Evolutionary conservation across 2,329 filamentous ascomycete genomes (phyloP).

Genomic region (Stachybotrys elegans): DNA sequence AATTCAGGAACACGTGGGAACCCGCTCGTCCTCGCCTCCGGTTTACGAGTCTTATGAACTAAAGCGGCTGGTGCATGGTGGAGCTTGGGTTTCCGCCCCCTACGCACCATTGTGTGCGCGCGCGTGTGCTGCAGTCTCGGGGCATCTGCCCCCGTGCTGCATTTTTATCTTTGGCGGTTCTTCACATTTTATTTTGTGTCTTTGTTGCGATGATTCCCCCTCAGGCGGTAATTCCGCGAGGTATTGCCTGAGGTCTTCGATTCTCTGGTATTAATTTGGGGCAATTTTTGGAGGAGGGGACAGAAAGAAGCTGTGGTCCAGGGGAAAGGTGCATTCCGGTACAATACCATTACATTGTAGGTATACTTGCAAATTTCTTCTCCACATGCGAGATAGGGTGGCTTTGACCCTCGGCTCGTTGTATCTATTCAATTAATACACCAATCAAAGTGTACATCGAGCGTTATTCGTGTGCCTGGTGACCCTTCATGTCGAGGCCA

Average conservation of each 20-base stretch:
- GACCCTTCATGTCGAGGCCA: no score
- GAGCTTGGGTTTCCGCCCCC: conserved; percentile 6
- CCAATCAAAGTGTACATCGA: no score
- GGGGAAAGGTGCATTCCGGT: no score
- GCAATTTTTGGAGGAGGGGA: no score
- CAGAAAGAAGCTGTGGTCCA: no score
- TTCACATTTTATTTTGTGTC: conserved; percentile 3
- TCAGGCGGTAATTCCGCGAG: conserved; percentile 6
- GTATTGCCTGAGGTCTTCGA: not conserved
- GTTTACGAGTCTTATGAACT: conserved; percentile 26
- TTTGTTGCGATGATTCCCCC: conserved; percentile 15
- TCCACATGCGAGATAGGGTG: no score
- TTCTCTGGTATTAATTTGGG: not conserved
- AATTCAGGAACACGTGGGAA: not conserved
- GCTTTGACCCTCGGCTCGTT: no score
- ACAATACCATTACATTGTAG: no score
- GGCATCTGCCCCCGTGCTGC: conserved; percentile 7
- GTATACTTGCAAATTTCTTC: no score
- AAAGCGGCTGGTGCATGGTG: conserved; percentile 7
- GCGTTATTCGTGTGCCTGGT: no score
- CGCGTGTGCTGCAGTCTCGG: no score
- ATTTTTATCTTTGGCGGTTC: conserved; percentile 7
- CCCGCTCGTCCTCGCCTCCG: conserved; percentile 15
- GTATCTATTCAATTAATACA: no score
- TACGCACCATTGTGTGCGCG: conserved; percentile 14